Evolutionary conservation across 1,139 yeast species (phyloP).

Genomic region (Geotrichum reessii): DNA sequence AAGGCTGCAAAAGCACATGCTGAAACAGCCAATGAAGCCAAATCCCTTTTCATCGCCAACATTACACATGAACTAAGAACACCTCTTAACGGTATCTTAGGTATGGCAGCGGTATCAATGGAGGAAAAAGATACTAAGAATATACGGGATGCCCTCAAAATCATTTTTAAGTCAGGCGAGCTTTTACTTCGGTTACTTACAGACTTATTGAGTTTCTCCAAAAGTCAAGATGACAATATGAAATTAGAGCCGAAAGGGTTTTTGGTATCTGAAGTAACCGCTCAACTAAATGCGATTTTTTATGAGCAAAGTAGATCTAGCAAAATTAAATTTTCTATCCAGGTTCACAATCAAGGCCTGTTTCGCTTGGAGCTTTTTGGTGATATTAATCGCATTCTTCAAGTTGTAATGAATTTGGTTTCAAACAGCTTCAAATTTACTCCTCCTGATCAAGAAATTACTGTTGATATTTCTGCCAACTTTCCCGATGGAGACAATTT

Average conservation of each 20-base stretch:
- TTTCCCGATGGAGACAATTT: neutral
- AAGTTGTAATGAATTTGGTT: slow-evolving; percentile 86
- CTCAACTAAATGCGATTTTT: slow-evolving; percentile 83
- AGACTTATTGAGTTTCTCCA: slow-evolving; percentile 78
- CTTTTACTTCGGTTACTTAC: slow-evolving; percentile 76
- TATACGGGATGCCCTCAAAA: slow-evolving; percentile 62
- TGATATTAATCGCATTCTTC: slow-evolving; percentile 86
- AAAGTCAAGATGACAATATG: slow-evolving; percentile 67
- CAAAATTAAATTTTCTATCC: slow-evolving; percentile 44
- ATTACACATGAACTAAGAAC: slow-evolving; percentile 90
- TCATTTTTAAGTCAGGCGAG: slow-evolving; percentile 85
- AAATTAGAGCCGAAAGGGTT: slow-evolving; percentile 77
- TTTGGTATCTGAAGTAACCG: slow-evolving; percentile 62
- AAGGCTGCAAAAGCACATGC: slow-evolving; percentile 45
- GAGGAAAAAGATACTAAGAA: slow-evolving; percentile 65
- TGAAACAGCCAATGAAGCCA: slow-evolving; percentile 81
- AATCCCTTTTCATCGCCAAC: slow-evolving; percentile 88
- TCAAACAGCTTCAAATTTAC: slow-evolving; percentile 89
- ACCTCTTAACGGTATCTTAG: slow-evolving; percentile 85
- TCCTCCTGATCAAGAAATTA: slow-evolving; percentile 79
- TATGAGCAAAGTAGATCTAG: slow-evolving; percentile 77
- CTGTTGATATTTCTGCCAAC: slow-evolving; percentile 45
- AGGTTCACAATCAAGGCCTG: slow-evolving; percentile 37
- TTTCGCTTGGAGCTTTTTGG: slow-evolving; percentile 58
- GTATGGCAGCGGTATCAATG: slow-evolving; percentile 92